Conservation (phyloP, 768 basidiomycete genomes). For the Suillus clintonianus region DNA sequence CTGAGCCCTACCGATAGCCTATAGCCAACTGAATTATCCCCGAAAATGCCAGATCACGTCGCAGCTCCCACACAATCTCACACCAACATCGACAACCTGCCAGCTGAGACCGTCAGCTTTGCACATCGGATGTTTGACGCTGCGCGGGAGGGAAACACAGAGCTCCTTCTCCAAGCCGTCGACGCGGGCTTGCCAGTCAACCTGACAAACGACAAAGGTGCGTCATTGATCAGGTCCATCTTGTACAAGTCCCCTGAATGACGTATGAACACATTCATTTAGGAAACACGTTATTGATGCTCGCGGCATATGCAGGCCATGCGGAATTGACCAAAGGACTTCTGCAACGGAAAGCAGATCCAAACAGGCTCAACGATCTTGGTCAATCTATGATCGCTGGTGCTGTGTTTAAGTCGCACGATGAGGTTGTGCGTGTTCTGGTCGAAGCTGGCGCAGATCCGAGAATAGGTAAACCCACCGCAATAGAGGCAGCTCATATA, state of each 20-base stretch:
- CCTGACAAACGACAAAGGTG: conserved; percentile 73
- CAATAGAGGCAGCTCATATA: conserved; percentile 68
- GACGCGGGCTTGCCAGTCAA: conserved; percentile 72
- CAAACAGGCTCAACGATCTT: conserved; percentile 68
- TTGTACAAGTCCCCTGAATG: neutral
- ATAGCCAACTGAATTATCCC: neutral
- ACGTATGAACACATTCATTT: conserved; percentile 4
- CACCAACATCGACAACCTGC: conserved; percentile 22
- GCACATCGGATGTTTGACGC: conserved; percentile 78
- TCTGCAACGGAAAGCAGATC: conserved; percentile 59
- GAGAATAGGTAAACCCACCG: conserved; percentile 63
- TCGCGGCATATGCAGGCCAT: conserved; percentile 74
- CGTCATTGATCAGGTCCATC: conserved; percentile 5
- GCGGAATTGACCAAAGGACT: conserved; percentile 52
- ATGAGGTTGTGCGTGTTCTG: conserved; percentile 61
- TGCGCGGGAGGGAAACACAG: conserved; percentile 59
- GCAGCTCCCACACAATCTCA: neutral
- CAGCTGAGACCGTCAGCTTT: conserved; percentile 43
- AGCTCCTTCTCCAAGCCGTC: conserved; percentile 57
- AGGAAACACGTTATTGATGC: conserved; percentile 83
- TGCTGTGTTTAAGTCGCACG: conserved; percentile 73
- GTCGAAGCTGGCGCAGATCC: conserved; percentile 60
- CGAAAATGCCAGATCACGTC: neutral
- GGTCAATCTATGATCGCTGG: conserved; percentile 77
- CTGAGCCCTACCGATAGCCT: too few relatives aligned